Base-by-base conservation (phyloP, 2,329 filamentous ascomycete genomes). In the Colletotrichum incanum region DNA sequence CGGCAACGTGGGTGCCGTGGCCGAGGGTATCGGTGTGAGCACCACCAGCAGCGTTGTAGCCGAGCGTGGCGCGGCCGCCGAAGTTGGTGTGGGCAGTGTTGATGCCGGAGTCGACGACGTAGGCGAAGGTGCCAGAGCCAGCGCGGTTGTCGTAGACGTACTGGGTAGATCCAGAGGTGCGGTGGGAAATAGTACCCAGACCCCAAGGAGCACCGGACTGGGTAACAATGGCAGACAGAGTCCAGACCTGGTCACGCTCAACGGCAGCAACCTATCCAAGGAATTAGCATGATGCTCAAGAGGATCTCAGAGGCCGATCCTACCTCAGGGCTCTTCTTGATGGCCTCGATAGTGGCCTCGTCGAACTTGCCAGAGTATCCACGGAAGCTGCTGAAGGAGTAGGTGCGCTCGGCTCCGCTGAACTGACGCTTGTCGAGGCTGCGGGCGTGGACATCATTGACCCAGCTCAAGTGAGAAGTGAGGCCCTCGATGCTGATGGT, bases 41-140 rank as follows among this genome's bases (percentile, higher is more conserved):
- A 60, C 80, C 79, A 56, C 78, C 79, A 5, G 80, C 74, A 20
- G 80, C 81, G 58, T 84, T 85, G 71, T 80, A 81, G 5, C 82
- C 82, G 41, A 78, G 80, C 28, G 74, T 76, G 37, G 85, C 86
- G 14, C 85, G 83, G 23, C 83, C 82, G 61, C 82, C 83, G 49
- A 87, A 87, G 54, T 86, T 80, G 62, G 77, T 52, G 76, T 91
- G 88, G 6, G 77, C 71, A 20, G 79, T 83, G 66, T 83, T 82
- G 72, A 90, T 85, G 50, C 89, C 88, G 0, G 86, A 89, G 77
- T 91, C 89, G 67, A 91, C 79, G 58, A 91, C 79, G 76, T 90
- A 91, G 60, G 84, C 81, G 69, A 82, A 89, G 62, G 80, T 84
- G 41, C 79, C 82, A 12, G 76, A 62, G 26, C 86, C 86, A 26